Conservation (phyloP, 306 rosid genomes). For the Senna tora region DNA sequence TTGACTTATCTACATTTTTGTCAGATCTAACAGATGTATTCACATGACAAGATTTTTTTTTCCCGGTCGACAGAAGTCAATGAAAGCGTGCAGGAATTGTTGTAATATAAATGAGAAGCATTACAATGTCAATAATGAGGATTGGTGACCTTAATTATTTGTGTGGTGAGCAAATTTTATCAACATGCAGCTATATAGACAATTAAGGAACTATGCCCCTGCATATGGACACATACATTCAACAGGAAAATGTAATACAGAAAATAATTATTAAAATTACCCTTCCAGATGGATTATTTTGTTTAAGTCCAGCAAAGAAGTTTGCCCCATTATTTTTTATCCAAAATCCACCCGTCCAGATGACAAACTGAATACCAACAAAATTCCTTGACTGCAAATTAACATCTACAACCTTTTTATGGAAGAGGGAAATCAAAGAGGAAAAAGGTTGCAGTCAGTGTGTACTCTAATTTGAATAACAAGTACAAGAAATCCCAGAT, state of each 20-base stretch:
- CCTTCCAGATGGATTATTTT: slow-evolving; percentile 30
- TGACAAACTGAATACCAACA: slow-evolving; percentile 44
- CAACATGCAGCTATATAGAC: neutral
- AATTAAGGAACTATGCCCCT: slow-evolving; percentile 1
- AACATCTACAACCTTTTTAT: slow-evolving; percentile 38
- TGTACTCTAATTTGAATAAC: neutral
- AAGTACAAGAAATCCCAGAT: neutral
- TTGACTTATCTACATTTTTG: neutral
- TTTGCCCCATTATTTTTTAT: slow-evolving; percentile 46
- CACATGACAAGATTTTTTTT: neutral
- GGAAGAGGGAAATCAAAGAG: neutral
- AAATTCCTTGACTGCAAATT: slow-evolving; percentile 41
- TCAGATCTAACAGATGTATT: neutral
- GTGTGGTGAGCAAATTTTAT: neutral
- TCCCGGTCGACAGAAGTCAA: neutral
- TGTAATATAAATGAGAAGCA: slow-evolving; percentile 8
- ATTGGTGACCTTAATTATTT: neutral
- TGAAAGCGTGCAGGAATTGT: neutral
- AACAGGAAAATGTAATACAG: neutral
- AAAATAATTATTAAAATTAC: slow-evolving; percentile 10
- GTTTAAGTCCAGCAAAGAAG: slow-evolving; percentile 36
- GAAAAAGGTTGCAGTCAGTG: slow-evolving; percentile 6
- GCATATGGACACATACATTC: slow-evolving; percentile 10
- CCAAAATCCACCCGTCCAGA: slow-evolving; percentile 46
- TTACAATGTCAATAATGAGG: neutral